Evolutionary conservation across 352 stramenopile genomes (phyloP), one percentile per base, ranked within the genome.

Genomic region (Phytophthora podocarpi): DNA sequence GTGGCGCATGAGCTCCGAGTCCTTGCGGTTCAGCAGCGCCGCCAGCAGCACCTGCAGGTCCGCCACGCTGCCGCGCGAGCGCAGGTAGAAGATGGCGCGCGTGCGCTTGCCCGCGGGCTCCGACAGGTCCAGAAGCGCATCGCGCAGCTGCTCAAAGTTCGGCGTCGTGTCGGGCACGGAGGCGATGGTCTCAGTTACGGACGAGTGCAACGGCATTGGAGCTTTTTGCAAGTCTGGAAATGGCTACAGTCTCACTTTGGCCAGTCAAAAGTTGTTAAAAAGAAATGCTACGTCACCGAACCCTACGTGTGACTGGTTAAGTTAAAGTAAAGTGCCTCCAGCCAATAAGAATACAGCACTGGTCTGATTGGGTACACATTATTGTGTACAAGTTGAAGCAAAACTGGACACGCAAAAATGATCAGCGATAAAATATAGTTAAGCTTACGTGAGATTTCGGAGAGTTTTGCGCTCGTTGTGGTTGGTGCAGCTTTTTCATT

Each of bases 1-100:
- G 82, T 99, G 97, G 46, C 97, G 86, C 64, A 99, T 93, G 28
- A 99, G 80, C 43, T 97, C 90, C 67, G 87, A 98, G 67, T 97
- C 92, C 35, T 80, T 60, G 69, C 89, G 89, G 63, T 97, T 96
- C 39, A 59, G 7, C 16, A 98, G 66, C 16, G 92, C 92, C n/a
- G 43, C 48, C 3, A 91, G 64, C 39, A 98, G 74, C 23, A 93
- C 82, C 20, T 85, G 60, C 24, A 96, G 74, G 56, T 95, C 88
- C 42, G 89, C 78, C 31, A 89, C 78, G 39, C 74, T 69, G 46
- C 91, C 91, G 28, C 85, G 78, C 48, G 90, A 91, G 51, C 91
- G 85, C 55, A 97, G 70, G 70, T 96, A 95, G 71, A 98, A 98
- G 27, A 97, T 90, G 15, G 91, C 88, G 57, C 93, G 91, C 43